Conservation (phyloP, 2,329 filamentous ascomycete genomes). For the Cladosporium sp. region DNA sequence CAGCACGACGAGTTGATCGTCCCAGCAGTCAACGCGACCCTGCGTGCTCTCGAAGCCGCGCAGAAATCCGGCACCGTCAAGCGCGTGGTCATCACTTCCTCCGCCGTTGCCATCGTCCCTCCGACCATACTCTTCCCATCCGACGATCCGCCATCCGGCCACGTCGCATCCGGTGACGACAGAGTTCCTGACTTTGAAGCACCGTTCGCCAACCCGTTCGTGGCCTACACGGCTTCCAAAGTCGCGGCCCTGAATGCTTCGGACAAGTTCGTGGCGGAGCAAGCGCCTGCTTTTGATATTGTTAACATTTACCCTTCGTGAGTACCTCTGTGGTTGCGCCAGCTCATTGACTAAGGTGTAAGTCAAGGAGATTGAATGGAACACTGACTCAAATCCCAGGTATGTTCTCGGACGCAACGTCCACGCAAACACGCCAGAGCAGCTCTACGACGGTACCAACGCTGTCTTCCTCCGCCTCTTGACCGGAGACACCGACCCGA, state of each 20-base stretch:
- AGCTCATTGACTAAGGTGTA: neutral
- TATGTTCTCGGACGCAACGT: conserved; percentile 29
- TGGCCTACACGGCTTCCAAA: conserved; percentile 25
- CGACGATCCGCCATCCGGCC: neutral
- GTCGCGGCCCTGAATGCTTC: conserved; percentile 21
- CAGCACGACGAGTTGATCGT: conserved; percentile 20
- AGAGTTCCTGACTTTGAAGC: neutral
- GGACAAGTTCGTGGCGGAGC: conserved; percentile 22
- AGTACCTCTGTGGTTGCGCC: neutral
- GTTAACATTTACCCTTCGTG: conserved; percentile 26
- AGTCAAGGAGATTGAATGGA: neutral
- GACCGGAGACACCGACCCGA: conserved; percentile 20
- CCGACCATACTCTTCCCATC: conserved; percentile 2
- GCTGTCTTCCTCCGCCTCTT: conserved; percentile 20
- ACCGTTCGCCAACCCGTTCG: neutral
- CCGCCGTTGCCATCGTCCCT: conserved; percentile 9
- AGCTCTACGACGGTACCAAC: conserved; percentile 24
- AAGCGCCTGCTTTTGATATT: conserved; percentile 25
- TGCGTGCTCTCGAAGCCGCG: conserved; percentile 41
- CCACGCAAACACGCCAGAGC: conserved; percentile 23
- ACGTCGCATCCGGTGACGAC: conserved; percentile 2
- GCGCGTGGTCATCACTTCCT: conserved; percentile 43
- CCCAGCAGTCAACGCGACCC: conserved; percentile 38
- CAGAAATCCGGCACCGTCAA: conserved; percentile 36
- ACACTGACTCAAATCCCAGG: neutral